Base-by-base conservation (phyloP, 805 yeast genomes). In the Ogataea chonburiensis region DNA sequence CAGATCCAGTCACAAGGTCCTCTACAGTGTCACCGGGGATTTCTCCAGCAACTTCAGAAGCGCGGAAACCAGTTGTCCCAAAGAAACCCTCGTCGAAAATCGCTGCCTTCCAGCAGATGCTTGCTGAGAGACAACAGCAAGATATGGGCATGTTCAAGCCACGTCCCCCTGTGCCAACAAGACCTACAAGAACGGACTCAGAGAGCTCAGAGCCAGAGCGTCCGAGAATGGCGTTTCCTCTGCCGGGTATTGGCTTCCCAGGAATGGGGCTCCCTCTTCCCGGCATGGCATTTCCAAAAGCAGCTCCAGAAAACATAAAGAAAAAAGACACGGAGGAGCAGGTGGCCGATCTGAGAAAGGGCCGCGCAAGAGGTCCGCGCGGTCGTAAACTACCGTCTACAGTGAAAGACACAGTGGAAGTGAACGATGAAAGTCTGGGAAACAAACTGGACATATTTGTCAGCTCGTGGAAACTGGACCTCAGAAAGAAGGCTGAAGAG, bases 71-170 rank as follows among this genome's bases (percentile, higher is more conserved):
- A 10, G 81, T 78, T 19, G 79, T 79, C 16, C 91, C 91, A 3
- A 82, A 82, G 50, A 84, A 84, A 49, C 78, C 86, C 12, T 82
- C 91, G 0, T 79, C 87, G 1, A 81, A 71, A 44, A 84, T 84
- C 42, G 88, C 89, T 1, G 88, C 88, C 0, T 84, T 84, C 56
- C 94, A 84, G 53, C 83, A 81, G 51, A 77, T 81, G 82, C 66
- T 84, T 37, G 74, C 73, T 32, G 67, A 68, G 42, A 71, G 69
- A 43, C 79, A 74, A 50, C 55, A 59, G 22, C 60, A 66, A 38
- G 67, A 67, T 27, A 23, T 47, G 28, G 55, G 50, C 2, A 12
- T 49, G 8, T n/a, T 57, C 12, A 46, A 38, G 17, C 24, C 45
- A 4, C 43, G 37, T 16, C 62, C 61, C 2, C 29, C 43, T 7